Evolutionary conservation across 352 stramenopile genomes (phyloP).

Genomic region (Phytophthora vignae): DNA sequence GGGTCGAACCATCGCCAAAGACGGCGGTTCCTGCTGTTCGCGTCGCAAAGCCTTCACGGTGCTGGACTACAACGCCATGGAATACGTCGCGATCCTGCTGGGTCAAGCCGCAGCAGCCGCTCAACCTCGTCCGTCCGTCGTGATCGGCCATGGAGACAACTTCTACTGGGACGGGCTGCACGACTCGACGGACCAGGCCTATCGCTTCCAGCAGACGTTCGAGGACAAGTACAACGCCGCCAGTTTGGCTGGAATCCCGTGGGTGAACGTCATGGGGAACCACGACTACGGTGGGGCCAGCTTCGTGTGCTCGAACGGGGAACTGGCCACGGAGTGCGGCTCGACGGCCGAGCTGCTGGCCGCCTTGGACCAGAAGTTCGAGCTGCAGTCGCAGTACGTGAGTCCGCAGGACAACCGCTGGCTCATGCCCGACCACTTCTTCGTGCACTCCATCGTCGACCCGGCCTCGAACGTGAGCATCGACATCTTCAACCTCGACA

Average conservation of each 20-base stretch:
- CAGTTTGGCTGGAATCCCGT: constrained; percentile 68
- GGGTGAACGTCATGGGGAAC: constrained; percentile 90
- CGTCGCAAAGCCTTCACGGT: constrained; percentile 65
- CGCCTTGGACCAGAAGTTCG: constrained; percentile 73
- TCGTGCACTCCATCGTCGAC: constrained; percentile 73
- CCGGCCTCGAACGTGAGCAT: constrained; percentile 68
- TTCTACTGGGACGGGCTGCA: constrained; percentile 86
- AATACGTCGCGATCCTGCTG: constrained; percentile 67
- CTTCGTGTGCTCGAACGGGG: constrained; percentile 72
- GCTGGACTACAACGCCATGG: constrained; percentile 76
- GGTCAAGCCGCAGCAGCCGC: constrained; percentile 49
- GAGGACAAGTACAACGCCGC: constrained; percentile 70
- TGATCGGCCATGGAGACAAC: constrained; percentile 79
- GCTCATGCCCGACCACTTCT: constrained; percentile 87
- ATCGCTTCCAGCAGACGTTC: constrained; percentile 84
- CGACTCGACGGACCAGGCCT: constrained; percentile 57
- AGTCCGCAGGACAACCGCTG: constrained; percentile 84
- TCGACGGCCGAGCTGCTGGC: constrained; percentile 52
- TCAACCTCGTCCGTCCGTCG: constrained; percentile 40
- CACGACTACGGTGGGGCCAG: constrained; percentile 86
- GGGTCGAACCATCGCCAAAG: constrained; percentile 69
- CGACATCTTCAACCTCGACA: constrained; percentile 90
- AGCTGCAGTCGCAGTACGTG: constrained; percentile 78
- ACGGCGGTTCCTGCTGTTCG: constrained; percentile 71
- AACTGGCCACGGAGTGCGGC: constrained; percentile 51